Evolutionary conservation across 1,139 yeast species (phyloP).

Genomic region (Yamadazyma pseudoaaseri): DNA sequence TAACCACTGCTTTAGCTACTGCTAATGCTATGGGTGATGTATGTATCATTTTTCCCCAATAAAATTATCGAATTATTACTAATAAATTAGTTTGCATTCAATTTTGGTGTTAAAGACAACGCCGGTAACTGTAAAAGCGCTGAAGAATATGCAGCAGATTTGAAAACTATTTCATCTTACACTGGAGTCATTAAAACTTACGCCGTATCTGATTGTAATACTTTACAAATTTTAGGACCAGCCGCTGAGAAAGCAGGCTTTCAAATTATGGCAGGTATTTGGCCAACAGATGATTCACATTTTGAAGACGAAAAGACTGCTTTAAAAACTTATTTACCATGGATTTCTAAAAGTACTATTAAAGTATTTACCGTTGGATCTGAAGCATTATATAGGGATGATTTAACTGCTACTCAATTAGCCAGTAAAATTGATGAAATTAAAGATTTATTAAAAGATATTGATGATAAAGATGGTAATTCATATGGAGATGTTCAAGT

Average conservation of each 20-base stretch:
- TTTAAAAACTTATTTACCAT: conserved; percentile 65
- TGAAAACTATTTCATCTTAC: conserved; percentile 53
- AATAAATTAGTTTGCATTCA: conserved; percentile 55
- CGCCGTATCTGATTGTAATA: conserved; percentile 86
- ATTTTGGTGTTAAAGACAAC: conserved; percentile 74
- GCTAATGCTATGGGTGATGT: conserved; percentile 46
- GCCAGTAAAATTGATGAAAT: conserved; percentile 62
- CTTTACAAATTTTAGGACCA: conserved; percentile 78
- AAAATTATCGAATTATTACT: neutral
- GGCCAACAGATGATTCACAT: conserved; percentile 86
- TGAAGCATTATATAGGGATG: conserved; percentile 87
- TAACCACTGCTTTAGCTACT: conserved; percentile 37
- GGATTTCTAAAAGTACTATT: conserved; percentile 62
- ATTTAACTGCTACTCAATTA: conserved; percentile 66
- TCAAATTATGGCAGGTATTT: conserved; percentile 74
- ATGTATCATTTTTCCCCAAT: conserved; percentile 20
- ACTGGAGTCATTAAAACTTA: conserved; percentile 72
- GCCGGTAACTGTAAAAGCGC: conserved; percentile 71
- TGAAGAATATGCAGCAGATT: conserved; percentile 64
- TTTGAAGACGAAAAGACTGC: conserved; percentile 70
- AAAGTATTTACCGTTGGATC: conserved; percentile 84
- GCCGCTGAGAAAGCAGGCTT: conserved; percentile 79
- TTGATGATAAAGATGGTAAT: conserved; percentile 78
- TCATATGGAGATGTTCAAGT: conserved; percentile 71
- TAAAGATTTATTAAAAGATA: conserved; percentile 52